phyloP scores from a whole-genome alignment of 495 filamentous ascomycete genomes.

The Chaetomium fimeti region DNA sequence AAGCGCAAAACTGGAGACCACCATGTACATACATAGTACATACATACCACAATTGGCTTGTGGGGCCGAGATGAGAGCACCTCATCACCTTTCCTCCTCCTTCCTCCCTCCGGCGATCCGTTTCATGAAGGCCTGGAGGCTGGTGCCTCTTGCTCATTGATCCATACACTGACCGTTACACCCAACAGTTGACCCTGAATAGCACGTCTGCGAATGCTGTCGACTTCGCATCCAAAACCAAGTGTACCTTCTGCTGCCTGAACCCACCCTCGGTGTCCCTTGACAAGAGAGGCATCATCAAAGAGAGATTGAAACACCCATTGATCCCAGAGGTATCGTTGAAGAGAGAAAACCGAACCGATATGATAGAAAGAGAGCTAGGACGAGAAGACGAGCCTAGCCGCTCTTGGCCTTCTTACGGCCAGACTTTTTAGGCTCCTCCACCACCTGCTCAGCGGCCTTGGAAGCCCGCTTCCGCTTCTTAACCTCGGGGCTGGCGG shows the following conservation, averaged over 20 bases:
- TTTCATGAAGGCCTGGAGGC: constrained; percentile 2
- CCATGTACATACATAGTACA: constrained; percentile 1
- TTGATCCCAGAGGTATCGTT: constrained; percentile 36
- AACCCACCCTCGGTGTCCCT: neutral
- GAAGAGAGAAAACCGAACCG: constrained; percentile 20
- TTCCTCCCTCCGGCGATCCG: neutral
- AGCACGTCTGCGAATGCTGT: constrained; percentile 10
- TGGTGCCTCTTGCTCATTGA: constrained; percentile 5
- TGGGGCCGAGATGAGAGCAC: neutral
- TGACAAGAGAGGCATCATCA: constrained; percentile 19
- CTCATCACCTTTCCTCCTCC: neutral
- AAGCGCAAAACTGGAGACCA: constrained; percentile 12
- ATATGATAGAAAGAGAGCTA: constrained; percentile 16
- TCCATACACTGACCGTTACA: constrained; percentile 8
- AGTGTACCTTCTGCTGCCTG: neutral
- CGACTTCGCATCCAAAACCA: constrained; percentile 7
- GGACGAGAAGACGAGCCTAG: constrained; percentile 20
- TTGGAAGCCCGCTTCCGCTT: constrained; percentile 64
- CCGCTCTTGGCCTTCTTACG: constrained; percentile 52
- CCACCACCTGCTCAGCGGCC: constrained; percentile 41
- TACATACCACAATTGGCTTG: no score
- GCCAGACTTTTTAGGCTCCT: constrained; percentile 54
- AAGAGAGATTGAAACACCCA: constrained; percentile 20
- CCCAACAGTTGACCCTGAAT: constrained; percentile 1
- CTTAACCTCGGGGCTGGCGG: constrained; percentile 53